Percentiles rank a stretch among this genome's conserved stretches.
Evolutionary conservation across 495 filamentous ascomycete genomes (phyloP).

Genomic region (Cetradonia linearis): DNA sequence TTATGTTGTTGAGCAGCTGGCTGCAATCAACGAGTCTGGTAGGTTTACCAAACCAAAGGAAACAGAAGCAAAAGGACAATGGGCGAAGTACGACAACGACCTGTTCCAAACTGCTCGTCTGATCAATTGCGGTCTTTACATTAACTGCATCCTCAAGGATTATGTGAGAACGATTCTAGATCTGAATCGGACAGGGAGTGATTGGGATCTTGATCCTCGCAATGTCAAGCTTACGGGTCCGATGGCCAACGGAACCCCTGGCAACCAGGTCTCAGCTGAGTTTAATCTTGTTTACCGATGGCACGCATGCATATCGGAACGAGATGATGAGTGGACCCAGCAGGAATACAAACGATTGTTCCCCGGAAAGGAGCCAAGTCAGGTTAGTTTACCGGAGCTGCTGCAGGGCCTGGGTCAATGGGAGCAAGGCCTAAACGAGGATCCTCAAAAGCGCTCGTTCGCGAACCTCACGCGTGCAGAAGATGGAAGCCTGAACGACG

Average conservation of each 20-base stretch:
- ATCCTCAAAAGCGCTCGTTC: constrained; percentile 57
- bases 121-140: constrained; percentile 65
- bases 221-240: constrained; percentile 31
- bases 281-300: constrained; percentile 71
- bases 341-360: constrained; percentile 56
- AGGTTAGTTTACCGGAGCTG: constrained; percentile 48
- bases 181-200: constrained; percentile 57
- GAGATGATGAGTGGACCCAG: constrained; percentile 67
- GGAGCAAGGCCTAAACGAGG: constrained; percentile 44
- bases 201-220: constrained; percentile 69
- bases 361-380: constrained; percentile 36
- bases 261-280: constrained; percentile 70
- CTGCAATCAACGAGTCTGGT: constrained; percentile 48
- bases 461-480: constrained; percentile 44
- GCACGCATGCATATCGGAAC: constrained; percentile 65
- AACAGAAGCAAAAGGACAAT: constrained; percentile 39
- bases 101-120: constrained; percentile 67
- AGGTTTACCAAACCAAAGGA: constrained; percentile 40
- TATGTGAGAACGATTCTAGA: constrained; percentile 77
- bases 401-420: constrained; percentile 49
- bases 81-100: constrained; percentile 61
- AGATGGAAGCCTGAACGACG: constrained; percentile 54
- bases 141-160: constrained; percentile 67
- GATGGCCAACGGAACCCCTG: constrained; percentile 36
- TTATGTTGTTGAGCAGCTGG: constrained; percentile 51